Base-by-base conservation (phyloP, 768 basidiomycete genomes). In the Tricholoma hemisulphureum region DNA sequence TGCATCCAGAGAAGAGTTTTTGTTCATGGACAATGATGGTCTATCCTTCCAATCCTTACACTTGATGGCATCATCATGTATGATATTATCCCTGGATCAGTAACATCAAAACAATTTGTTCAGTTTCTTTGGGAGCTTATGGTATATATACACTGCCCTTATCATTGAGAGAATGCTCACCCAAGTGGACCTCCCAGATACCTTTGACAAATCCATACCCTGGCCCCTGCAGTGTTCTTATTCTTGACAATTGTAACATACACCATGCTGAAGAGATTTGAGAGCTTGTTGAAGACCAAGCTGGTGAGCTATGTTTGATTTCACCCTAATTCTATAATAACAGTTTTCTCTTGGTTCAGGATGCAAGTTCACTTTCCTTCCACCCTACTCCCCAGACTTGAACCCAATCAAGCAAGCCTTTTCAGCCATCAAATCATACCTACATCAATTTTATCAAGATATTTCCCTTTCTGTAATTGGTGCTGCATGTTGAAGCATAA, bases 41-140 rank as follows among this genome's bases (percentile, higher is more conserved):
- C 34, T 21, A 51, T 56, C 8, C 55, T 48, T 6, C 54, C 16
- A 2, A 16, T 55, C 48, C 7, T 55, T 10, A 34, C 31, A 23
- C 26, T 55, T n/a, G 45, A 55, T 48, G 55, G 45, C 14, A 55
- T 55, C n/a, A 55, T 55, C 14, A 18, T 43, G 31, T 50, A 57
- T 11, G 21, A 51, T 32, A 57, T 51, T 8, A 50, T 57, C 2
- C 35, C 56, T 23, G 48, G 35, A n/a, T 57, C n/a, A 26, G 56
- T 51, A 16, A 57, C 31, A 13, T 35, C 23, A 9, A 14, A 57
- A 18, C 28, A 13, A 14, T 55, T 55, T 43, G 23, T 46, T 18
- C 26, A 53, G 4, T 45, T 45, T 34, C 32, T 41, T 20, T 20
- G 11, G 1, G 20, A 41, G 5, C 39, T 21, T 41, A 20, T 41